Evolutionary conservation across 768 basidiomycete species (phyloP).

Genomic region (Mycena pura): DNA sequence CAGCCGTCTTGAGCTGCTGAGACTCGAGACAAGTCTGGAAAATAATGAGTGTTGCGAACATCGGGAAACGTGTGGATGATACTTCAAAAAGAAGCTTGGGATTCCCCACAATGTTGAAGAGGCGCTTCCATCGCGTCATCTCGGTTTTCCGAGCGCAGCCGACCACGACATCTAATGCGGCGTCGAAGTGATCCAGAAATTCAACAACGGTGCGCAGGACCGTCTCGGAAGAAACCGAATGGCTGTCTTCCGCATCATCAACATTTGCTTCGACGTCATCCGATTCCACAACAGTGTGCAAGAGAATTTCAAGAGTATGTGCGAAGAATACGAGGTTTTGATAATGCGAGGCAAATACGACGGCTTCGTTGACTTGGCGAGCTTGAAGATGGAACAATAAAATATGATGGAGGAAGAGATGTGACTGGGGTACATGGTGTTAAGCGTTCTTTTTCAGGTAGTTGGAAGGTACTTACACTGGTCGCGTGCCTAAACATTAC

Average conservation of each 20-base stretch:
- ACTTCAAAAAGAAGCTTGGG: constrained; percentile 94
- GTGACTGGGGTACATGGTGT: constrained; percentile 60
- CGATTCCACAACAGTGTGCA: constrained; percentile 92
- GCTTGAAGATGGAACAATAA: constrained; percentile 81
- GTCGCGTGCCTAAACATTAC: constrained; percentile 92
- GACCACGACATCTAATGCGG: constrained; percentile 90
- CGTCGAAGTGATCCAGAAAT: constrained; percentile 95
- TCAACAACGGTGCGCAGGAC: constrained; percentile 77
- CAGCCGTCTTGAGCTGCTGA: constrained; percentile 83
- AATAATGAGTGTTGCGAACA: neutral
- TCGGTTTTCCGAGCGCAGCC: constrained; percentile 97
- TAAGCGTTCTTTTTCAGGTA: neutral
- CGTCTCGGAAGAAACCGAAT: constrained; percentile 38
- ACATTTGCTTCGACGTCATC: constrained; percentile 52
- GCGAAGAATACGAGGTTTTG: constrained; percentile 90
- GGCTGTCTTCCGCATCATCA: constrained; percentile 27
- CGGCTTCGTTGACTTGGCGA: constrained; percentile 73
- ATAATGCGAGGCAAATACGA: constrained; percentile 86
- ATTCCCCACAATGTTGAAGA: constrained; percentile 91
- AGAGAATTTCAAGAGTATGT: constrained; percentile 91
- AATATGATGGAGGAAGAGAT: constrained; percentile 93
- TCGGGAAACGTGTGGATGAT: neutral
- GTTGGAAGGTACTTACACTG: constrained; percentile 60
- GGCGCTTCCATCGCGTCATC: constrained; percentile 83
- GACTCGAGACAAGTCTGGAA: constrained; percentile 74